phyloP scores from a whole-genome alignment of 345 rosid species.

The Melaleuca alternifolia region DNA sequence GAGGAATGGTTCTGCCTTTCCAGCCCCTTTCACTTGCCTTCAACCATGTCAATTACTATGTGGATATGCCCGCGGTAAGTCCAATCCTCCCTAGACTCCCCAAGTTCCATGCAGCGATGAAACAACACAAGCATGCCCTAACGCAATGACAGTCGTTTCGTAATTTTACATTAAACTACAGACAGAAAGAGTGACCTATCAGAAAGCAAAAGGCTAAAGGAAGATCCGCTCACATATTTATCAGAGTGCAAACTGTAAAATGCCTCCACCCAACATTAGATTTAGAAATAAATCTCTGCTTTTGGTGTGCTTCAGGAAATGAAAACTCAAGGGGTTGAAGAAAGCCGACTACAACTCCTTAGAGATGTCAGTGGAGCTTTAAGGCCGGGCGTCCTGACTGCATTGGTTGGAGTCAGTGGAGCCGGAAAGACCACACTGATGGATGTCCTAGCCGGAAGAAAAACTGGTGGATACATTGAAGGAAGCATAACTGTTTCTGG shows the following conservation, averaged over 20 bases:
- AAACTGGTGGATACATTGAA: conserved; percentile 33
- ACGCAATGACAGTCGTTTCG: conserved; percentile 24
- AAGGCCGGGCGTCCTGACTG: conserved; percentile 34
- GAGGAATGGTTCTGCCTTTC: conserved; percentile 40
- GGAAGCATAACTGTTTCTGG: conserved; percentile 30
- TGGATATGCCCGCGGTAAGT: conserved; percentile 24
- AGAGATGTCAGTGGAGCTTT: conserved; percentile 25
- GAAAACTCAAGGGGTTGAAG: conserved; percentile 29
- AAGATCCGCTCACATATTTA: background rate
- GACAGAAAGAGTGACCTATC: background rate
- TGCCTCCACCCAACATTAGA: background rate
- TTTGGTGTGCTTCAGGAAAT: conserved; percentile 17
- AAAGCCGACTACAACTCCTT: conserved; percentile 21
- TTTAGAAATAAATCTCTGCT: background rate
- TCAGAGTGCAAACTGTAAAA: background rate
- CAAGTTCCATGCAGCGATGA: background rate
- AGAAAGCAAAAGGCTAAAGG: conserved; percentile 4
- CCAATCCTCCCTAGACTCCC: background rate
- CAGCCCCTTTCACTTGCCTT: conserved; percentile 27
- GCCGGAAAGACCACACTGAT: conserved; percentile 42
- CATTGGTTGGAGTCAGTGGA: conserved; percentile 37
- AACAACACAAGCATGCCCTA: conserved; percentile 1
- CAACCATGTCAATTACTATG: conserved; percentile 20
- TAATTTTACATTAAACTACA: background rate
- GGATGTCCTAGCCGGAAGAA: conserved; percentile 40